Evolutionary conservation across 495 filamentous ascomycete species (phyloP), one percentile per base, ranked within the genome.

Genomic region (Extremus antarcticus): DNA sequence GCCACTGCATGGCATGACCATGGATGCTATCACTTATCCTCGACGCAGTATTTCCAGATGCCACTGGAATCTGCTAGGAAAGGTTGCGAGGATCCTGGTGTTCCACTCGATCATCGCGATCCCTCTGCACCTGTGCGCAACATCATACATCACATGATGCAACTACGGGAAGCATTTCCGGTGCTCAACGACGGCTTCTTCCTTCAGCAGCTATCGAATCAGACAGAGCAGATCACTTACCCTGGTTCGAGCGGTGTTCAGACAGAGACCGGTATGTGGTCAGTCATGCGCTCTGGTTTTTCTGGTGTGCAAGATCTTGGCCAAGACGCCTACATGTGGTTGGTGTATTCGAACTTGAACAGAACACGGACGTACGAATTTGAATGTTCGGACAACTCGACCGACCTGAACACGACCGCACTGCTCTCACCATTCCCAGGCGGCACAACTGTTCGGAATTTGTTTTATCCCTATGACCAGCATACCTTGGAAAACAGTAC

Each of bases 181-280:
- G 76, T 79, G 0, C 64, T 87, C 22, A 82, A 85, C 51, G 79
- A 85, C 54, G 84, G 83, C 2, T 83, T 74, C 61, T 71, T 71
- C 46, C 69, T 87, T n/a, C 66, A 79, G 55, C 68, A 72, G 39
- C 67, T 86, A 9, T 79, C 80, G 4, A 84, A 80, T 32, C 71
- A 81, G 53, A 85, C 80, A 15, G 63, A 66, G 11, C 49, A 73
- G 3, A 59, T 79, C 8, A 65, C 71, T n/a, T 71, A 78, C 0
- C 72, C 73, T n/a, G 81, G 80, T 21, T 82, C 76, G 22, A 66
- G 71, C 17, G 71, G 68, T 0, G 70, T 75, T 0, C 66, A 71
- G 0, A 85, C 83, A 4, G 80, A 84, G 56, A 76, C 74, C 4
- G 84, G 84, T 8, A 73, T 87, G 64, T 87, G 82, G 82, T 82